These are phyloP conservation scores for Venturia pyrina DNA, from an alignment of 2,329 filamentous ascomycete species.

Conservation along the genomic window DNA sequence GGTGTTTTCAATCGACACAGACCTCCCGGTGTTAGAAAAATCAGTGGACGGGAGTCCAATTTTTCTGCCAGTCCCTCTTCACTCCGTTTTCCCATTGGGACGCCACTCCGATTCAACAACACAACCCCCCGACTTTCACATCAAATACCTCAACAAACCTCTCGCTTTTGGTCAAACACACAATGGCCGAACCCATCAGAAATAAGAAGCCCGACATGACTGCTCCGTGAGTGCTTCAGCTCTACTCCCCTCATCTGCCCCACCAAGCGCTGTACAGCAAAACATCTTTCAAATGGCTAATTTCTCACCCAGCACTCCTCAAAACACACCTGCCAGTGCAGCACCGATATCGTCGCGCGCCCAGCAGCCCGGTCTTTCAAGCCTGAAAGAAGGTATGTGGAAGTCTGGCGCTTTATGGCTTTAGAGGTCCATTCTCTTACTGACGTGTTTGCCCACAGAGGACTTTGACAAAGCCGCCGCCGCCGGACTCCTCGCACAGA, in stretches of 20 bases:
- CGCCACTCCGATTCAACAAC: constrained; percentile 11
- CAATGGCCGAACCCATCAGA: constrained; percentile 59
- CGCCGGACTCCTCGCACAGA: constrained; percentile 75
- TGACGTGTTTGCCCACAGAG: constrained; percentile 46
- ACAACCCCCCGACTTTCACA: constrained; percentile 21
- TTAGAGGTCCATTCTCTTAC: not conserved
- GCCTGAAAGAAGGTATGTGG: constrained; percentile 89
- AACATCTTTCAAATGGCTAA: not conserved
- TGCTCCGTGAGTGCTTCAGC: constrained; percentile 52
- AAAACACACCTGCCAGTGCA: constrained; percentile 93
- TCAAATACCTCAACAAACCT: constrained; percentile 19
- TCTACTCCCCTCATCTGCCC: not conserved
- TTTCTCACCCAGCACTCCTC: constrained; percentile 52
- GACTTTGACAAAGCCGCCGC: constrained; percentile 79
- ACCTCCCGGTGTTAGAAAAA: too few relatives aligned
- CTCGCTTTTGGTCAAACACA: constrained; percentile 16
- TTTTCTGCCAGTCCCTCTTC: too few relatives aligned
- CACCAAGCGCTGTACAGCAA: not conserved
- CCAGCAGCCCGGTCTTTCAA: constrained; percentile 85
- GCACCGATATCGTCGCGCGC: constrained; percentile 97
- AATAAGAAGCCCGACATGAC: constrained; percentile 54
- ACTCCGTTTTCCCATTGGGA: not conserved
- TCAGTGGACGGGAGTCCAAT: too few relatives aligned
- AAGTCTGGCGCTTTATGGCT: constrained; percentile 10
- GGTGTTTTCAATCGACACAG: not conserved